These are phyloP conservation scores for Pseudogymnoascus sp. DNA, from an alignment of 2,329 filamentous ascomycete genomes.

Conservation along the genomic window DNA sequence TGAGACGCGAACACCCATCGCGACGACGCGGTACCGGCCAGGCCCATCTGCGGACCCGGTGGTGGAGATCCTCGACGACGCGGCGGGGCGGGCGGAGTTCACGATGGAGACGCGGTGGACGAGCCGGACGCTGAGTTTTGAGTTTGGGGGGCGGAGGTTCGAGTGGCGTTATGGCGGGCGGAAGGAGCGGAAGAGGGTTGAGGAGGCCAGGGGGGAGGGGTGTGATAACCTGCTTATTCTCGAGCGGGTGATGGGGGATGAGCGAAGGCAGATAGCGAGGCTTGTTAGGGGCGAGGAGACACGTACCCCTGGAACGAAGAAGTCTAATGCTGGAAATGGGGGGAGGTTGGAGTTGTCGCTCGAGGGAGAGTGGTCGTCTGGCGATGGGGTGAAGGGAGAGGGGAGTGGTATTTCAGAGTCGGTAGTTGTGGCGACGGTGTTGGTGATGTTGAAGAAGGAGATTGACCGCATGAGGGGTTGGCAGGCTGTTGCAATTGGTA, in stretches of 20 bases:
- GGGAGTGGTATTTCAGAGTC: conserved; percentile 35
- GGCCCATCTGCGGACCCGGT: conserved; percentile 44
- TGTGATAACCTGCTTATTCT: conserved; percentile 40
- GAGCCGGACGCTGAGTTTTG: conserved; percentile 39
- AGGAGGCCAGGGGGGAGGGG: conserved; percentile 36
- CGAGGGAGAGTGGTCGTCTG: conserved; percentile 27
- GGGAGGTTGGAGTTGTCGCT: conserved; percentile 39
- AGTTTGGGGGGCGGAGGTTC: conserved; percentile 39
- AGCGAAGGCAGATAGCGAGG: conserved; percentile 31
- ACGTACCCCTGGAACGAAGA: conserved; percentile 33
- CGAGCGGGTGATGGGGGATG: conserved; percentile 32
- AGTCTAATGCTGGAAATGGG: conserved; percentile 37
- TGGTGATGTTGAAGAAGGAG: conserved; percentile 59
- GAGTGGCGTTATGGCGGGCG: conserved; percentile 47
- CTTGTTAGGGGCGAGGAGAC: conserved; percentile 34
- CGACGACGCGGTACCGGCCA: conserved; percentile 47
- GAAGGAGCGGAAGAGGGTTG: conserved; percentile 37
- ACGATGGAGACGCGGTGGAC: conserved; percentile 29
- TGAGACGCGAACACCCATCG: conserved; percentile 31
- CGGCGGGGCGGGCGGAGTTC: conserved; percentile 17
- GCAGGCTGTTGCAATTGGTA: conserved; percentile 39
- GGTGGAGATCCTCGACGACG: conserved; percentile 25
- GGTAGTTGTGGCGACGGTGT: conserved; percentile 48
- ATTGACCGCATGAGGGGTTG: conserved; percentile 43
- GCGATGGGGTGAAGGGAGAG: conserved; percentile 27